These are phyloP conservation scores for Polyporus arcularius DNA, from an alignment of 768 basidiomycete species.

Conservation along the genomic window DNA sequence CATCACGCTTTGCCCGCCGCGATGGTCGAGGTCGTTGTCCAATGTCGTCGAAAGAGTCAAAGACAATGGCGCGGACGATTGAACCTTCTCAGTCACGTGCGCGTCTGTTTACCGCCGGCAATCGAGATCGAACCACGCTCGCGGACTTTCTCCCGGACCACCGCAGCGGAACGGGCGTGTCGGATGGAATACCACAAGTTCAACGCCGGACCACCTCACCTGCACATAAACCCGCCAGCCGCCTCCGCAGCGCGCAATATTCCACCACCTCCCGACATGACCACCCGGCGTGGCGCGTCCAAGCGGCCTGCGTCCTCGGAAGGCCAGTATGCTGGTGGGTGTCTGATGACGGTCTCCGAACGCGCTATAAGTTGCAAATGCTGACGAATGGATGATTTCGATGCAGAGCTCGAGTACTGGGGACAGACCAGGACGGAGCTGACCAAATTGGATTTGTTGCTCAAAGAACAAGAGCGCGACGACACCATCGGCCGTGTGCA, in stretches of 20 bases:
- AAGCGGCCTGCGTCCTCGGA: conserved; percentile 73
- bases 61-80: too few species aligned
- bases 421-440: conserved; percentile 64
- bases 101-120: not conserved
- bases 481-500: conserved; percentile 76
- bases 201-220: conserved; percentile 6
- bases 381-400: not conserved
- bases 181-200: conserved; percentile 18
- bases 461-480: conserved; percentile 46
- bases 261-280: conserved; percentile 42
- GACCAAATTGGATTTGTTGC: conserved; percentile 53
- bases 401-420: conserved; percentile 76
- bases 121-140: conserved; percentile 6
- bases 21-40: too few species aligned
- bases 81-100: conserved; percentile 4
- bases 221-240: conserved; percentile 4
- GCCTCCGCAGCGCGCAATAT: conserved; percentile 8
- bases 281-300: conserved; percentile 62
- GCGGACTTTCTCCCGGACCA: conserved; percentile 12
- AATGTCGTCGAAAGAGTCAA: too few species aligned
- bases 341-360: conserved; percentile 2
- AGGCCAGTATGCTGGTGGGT: conserved; percentile 48
- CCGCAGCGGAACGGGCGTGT: conserved; percentile 19
- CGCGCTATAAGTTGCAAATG: conserved; percentile 16
- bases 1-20: too few species aligned